Evolutionary conservation across 2,329 filamentous ascomycete genomes (phyloP).

Genomic region (Fusarium verrucosum): DNA sequence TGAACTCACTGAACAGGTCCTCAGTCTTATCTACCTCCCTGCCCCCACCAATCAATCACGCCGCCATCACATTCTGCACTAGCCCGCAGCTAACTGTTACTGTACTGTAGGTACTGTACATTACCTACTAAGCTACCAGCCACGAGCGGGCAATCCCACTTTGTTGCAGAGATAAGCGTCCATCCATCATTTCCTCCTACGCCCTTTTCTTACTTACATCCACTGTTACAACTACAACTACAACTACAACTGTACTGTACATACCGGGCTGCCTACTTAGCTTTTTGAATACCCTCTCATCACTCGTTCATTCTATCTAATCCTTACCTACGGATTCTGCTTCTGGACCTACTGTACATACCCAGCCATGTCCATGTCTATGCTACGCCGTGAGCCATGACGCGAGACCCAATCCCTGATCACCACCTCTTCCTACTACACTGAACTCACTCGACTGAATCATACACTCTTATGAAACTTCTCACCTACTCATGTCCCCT

Average conservation of each 20-base stretch:
- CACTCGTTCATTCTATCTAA: slow-evolving; percentile 6
- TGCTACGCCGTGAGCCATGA: slow-evolving; percentile 41
- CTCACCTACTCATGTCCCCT: slow-evolving; percentile 36
- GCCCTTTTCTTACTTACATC: slow-evolving; percentile 15
- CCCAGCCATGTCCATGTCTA: slow-evolving; percentile 35
- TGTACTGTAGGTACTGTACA: not conserved
- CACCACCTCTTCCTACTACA: not conserved
- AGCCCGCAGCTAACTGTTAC: slow-evolving; percentile 15
- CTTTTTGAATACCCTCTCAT: too few relatives aligned
- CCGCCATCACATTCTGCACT: slow-evolving; percentile 28
- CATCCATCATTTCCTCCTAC: slow-evolving; percentile 11
- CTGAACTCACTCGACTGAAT: slow-evolving; percentile 17
- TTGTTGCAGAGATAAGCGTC: slow-evolving; percentile 33
- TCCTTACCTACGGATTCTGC: slow-evolving; percentile 30
- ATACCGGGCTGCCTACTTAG: too few relatives aligned
- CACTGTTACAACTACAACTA: slow-evolving; percentile 2
- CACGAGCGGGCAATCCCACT: slow-evolving; percentile 24
- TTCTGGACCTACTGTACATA: slow-evolving; percentile 28
- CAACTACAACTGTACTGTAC: not conserved
- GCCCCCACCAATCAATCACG: slow-evolving; percentile 37
- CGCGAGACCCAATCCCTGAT: slow-evolving; percentile 33
- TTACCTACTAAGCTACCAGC: slow-evolving; percentile 1
- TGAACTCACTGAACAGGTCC: too few relatives aligned
- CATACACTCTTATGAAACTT: slow-evolving; percentile 40
- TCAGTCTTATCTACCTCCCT: not conserved